phyloP scores from a whole-genome alignment of 2,329 filamentous ascomycete species.

The Talaromyces rugulosus region DNA sequence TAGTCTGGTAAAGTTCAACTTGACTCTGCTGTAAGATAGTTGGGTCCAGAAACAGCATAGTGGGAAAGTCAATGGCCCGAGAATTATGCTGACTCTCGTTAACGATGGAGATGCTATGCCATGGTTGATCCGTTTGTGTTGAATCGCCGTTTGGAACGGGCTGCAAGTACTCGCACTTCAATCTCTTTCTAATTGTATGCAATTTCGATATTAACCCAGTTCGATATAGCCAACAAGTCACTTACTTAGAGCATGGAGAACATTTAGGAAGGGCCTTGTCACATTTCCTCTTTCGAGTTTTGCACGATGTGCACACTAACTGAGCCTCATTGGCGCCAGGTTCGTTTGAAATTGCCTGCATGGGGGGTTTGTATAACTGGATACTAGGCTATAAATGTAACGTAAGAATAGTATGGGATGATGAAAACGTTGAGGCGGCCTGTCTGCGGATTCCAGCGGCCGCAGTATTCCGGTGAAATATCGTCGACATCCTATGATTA shows the following conservation, averaged over 20 bases:
- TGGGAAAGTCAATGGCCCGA: not conserved
- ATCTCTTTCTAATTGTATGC: not conserved
- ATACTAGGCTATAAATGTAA: not conserved
- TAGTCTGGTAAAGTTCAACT: not conserved
- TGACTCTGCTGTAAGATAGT: not conserved
- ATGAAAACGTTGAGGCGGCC: not conserved
- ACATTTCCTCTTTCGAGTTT: constrained; percentile 14
- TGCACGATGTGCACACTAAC: constrained; percentile 7
- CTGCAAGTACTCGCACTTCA: constrained; percentile 4
- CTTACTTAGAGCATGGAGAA: constrained; percentile 8
- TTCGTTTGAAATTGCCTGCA: not conserved
- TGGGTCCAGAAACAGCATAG: constrained; percentile 4
- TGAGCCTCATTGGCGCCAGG: not conserved
- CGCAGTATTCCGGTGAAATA: not conserved
- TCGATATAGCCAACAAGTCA: not conserved
- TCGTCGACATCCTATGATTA: not conserved
- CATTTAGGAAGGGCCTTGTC: constrained; percentile 15
- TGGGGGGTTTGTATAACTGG: not conserved
- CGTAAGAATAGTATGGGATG: not conserved
- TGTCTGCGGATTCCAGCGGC: not conserved
- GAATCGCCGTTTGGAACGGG: not conserved
- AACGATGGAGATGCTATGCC: not conserved
- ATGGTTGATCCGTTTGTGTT: not conserved
- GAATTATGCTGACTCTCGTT: not conserved
- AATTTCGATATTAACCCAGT: not conserved